These are phyloP conservation scores for Colletotrichum lini DNA, from an alignment of 2,329 filamentous ascomycete species.

Conservation along the genomic window DNA sequence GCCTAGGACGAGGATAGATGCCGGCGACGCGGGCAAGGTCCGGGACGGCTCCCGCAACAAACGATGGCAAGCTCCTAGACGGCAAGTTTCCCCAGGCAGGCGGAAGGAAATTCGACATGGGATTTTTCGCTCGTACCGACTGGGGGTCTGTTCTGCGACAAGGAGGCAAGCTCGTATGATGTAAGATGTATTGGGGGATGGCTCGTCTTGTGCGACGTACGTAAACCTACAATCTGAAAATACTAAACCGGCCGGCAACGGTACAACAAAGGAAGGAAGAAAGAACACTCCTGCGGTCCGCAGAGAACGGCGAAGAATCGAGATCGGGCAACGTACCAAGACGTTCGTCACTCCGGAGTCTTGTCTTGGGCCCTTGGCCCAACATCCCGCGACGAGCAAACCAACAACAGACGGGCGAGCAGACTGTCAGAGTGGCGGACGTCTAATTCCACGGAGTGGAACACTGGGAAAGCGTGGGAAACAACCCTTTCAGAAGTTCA, in stretches of 20 bases:
- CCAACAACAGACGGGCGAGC: background rate
- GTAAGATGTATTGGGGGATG: background rate
- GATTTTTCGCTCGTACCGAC: background rate
- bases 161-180: background rate
- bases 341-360: background rate
- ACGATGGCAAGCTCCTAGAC: background rate
- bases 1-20: background rate
- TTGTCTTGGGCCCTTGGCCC: background rate
- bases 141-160: background rate
- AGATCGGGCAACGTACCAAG: background rate
- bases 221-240: background rate
- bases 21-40: background rate
- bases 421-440: background rate
- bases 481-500: background rate
- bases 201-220: background rate
- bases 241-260: background rate
- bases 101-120: no score
- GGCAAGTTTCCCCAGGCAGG: background rate
- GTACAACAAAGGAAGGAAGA: background rate
- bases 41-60: background rate
- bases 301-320: background rate
- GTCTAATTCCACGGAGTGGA: background rate
- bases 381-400: background rate
- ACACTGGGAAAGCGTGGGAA: background rate
- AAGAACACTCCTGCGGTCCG: background rate